Evolutionary conservation across 2,329 filamentous ascomycete genomes (phyloP), one percentile per base, ranked within the genome.

Genomic region (Botrytis elliptica): DNA sequence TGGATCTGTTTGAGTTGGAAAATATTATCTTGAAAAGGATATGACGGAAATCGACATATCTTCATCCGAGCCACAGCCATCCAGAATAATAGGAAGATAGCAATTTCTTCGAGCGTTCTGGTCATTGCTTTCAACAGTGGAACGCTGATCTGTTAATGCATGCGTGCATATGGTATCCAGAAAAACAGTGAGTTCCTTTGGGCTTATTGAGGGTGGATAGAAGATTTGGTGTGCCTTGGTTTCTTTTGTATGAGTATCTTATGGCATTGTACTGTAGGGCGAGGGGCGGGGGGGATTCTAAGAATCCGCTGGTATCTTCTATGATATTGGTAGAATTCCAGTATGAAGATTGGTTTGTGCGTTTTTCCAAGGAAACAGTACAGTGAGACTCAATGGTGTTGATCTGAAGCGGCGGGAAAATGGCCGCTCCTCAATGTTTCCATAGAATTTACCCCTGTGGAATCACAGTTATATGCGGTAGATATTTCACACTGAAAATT

Each of bases 401-500:
- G 7, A n/a, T 9, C 1, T 36, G n/a, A 29, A 8, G 33, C 4
- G 33, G 33, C 4, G 33, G 33, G 33, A 33, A 2, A 33, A 33
- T 33, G 4, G 33, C 33, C 33, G 33, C 33, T 33, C 33, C 33
- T 33, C 33, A 33, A 33, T 33, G 33, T 33, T 33, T 33, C 33
- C 33, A 33, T 33, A 33, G 33, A 33, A 33, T 33, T 33, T 33
- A 33, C 33, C 33, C 33, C 33, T 33, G 33, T 33, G 33, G 4
- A 33, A 29, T 9, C 18, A 8, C 1, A n/a, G 4, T n/a, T 9
- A 16, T 1, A 25, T 2, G 2, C 8, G 0, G 9, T 18, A 22
- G 16, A 12, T 3, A 33, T 44, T 12, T 20, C 9, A 3, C 4
- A 2, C 1, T 8, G 7, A 18, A 20, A 1, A 22, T 44, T 44